Evolutionary conservation across 129 eudicot genomes (phyloP).

Genomic region (Escallonia herrerae): DNA sequence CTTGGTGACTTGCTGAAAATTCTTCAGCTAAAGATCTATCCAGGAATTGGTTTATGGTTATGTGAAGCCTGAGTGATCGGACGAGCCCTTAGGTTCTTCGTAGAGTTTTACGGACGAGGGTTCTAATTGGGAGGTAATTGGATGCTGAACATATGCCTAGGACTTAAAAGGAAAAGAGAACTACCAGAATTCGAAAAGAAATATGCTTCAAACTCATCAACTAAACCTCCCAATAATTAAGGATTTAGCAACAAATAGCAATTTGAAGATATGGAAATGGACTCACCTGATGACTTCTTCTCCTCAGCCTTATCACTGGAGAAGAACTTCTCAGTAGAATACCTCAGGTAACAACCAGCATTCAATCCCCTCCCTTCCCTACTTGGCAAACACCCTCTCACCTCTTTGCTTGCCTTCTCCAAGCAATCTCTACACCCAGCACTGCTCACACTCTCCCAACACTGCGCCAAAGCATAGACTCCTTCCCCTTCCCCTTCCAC

Average conservation of each 20-base stretch:
- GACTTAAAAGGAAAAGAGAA: too few relatives aligned
- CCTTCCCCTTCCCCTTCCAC: slow-evolving; percentile 5
- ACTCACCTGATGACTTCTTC: slow-evolving; percentile 40
- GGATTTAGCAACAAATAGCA: background rate
- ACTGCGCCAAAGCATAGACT: slow-evolving; percentile 9
- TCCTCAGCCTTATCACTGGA: slow-evolving; percentile 18
- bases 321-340: slow-evolving; percentile 3
- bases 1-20: too few relatives aligned
- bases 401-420: background rate
- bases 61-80: too few relatives aligned
- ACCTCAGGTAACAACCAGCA: slow-evolving; percentile 15
- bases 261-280: background rate
- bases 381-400: slow-evolving; percentile 4
- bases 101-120: too few relatives aligned
- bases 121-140: too few relatives aligned
- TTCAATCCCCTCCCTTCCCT: slow-evolving; percentile 6
- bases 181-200: too few relatives aligned
- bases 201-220: slow-evolving; percentile 16
- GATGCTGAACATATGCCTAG: too few relatives aligned
- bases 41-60: too few relatives aligned
- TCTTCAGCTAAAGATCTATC: too few relatives aligned
- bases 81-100: too few relatives aligned
- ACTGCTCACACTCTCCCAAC: slow-evolving; percentile 4
- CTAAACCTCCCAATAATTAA: background rate
- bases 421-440: slow-evolving; percentile 1